Evolutionary conservation across 2,329 filamentous ascomycete species (phyloP).

Genomic region (Didymella sp.): DNA sequence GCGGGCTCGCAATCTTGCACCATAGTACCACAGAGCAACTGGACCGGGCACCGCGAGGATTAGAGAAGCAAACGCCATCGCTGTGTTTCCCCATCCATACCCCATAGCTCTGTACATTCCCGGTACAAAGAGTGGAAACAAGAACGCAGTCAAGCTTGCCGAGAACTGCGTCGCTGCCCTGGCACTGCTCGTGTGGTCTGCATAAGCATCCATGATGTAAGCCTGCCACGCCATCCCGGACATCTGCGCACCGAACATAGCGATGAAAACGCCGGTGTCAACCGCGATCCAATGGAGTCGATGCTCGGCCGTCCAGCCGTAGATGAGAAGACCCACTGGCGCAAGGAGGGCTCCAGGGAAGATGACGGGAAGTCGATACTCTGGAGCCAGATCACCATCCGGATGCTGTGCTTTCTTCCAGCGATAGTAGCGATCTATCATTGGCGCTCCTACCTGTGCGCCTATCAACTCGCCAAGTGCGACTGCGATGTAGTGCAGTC

Average conservation of each 20-base stretch:
- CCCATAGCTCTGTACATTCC: constrained; percentile 46
- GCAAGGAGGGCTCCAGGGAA: constrained; percentile 31
- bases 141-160: constrained; percentile 31
- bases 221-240: constrained; percentile 56
- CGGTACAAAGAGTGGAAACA: constrained; percentile 50
- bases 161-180: constrained; percentile 31
- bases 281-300: constrained; percentile 47
- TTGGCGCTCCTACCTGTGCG: neutral
- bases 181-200: constrained; percentile 44
- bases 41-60: constrained; percentile 49
- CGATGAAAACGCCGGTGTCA: constrained; percentile 57
- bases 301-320: constrained; percentile 38
- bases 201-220: constrained; percentile 68
- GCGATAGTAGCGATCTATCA: constrained; percentile 23
- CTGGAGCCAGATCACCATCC: constrained; percentile 53
- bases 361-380: constrained; percentile 32
- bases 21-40: constrained; percentile 55
- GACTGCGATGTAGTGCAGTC: constrained; percentile 34
- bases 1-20: constrained; percentile 38
- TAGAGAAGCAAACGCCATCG: constrained; percentile 36
- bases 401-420: constrained; percentile 48
- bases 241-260: constrained; percentile 48
- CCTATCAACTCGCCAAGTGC: constrained; percentile 62
- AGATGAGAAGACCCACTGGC: constrained; percentile 32
- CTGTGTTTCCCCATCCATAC: constrained; percentile 49